These are phyloP conservation scores for Hypoxylon sp. DNA, from an alignment of 2,329 filamentous ascomycete species.

Conservation along the genomic window DNA sequence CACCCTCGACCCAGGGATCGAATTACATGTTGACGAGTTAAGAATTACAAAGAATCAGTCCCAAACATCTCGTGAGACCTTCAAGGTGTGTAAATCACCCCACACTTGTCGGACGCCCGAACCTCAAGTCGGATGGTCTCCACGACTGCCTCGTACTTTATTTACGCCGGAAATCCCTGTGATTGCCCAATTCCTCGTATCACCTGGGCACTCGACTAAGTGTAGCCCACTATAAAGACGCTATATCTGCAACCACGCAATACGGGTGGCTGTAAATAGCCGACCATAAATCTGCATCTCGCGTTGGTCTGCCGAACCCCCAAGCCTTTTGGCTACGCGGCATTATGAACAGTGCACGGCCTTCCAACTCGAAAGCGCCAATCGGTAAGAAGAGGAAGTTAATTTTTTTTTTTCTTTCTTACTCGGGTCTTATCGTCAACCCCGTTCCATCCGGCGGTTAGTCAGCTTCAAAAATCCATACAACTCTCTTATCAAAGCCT, in stretches of 20 bases:
- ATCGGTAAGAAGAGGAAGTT: constrained; percentile 18
- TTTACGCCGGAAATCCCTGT: constrained; percentile 42
- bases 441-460: constrained; percentile 19
- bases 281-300: constrained; percentile 39
- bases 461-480: constrained; percentile 12
- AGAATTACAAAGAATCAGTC: constrained; percentile 25
- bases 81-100: constrained; percentile 39
- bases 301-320: constrained; percentile 40
- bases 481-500: constrained; percentile 12
- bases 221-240: constrained; percentile 28
- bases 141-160: constrained; percentile 41
- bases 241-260: constrained; percentile 38
- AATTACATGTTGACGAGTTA: constrained; percentile 32
- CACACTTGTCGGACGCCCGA: constrained; percentile 43
- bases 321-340: constrained; percentile 32
- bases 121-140: constrained; percentile 41
- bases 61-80: constrained; percentile 38
- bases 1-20: constrained; percentile 11
- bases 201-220: constrained; percentile 43
- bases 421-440: constrained; percentile 18
- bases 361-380: constrained; percentile 21
- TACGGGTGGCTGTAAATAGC: constrained; percentile 46
- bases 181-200: constrained; percentile 52
- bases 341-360: constrained; percentile 24
- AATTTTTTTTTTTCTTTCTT: constrained; percentile 11